Percentiles rank a stretch among this genome's conserved stretches.
Evolutionary conservation across 345 rosid genomes (phyloP).

Genomic region (Syzygium aromaticum): DNA sequence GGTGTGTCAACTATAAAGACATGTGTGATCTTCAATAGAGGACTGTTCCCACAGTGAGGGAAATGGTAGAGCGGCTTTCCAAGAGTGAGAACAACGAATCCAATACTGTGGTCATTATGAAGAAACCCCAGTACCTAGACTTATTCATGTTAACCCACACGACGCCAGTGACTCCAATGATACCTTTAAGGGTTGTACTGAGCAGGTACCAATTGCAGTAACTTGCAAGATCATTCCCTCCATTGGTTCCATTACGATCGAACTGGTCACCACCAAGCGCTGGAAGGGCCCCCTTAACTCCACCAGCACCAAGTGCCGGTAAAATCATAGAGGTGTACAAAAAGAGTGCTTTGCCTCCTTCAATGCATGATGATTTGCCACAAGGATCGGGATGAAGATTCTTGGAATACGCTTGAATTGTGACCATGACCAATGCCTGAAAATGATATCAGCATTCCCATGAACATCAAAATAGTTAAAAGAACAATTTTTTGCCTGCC

Average conservation of each 20-base stretch:
- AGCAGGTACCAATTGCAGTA: slow-evolving; percentile 6
- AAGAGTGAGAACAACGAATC: not conserved
- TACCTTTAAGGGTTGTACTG: not conserved
- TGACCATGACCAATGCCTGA: slow-evolving; percentile 5
- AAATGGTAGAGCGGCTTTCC: slow-evolving; percentile 6
- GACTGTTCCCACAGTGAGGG: not conserved
- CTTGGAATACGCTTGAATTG: slow-evolving; percentile 13
- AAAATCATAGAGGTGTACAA: not conserved
- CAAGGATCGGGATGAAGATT: slow-evolving; percentile 5
- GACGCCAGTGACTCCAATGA: not conserved
- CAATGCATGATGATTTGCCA: not conserved
- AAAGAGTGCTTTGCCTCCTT: not conserved
- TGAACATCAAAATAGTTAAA: not conserved
- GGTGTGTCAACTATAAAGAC: not conserved
- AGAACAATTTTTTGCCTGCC: not conserved
- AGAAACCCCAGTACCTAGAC: not conserved
- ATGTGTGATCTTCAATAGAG: not conserved
- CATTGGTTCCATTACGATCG: not conserved
- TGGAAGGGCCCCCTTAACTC: slow-evolving; percentile 9
- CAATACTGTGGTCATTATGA: not conserved
- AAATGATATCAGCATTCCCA: not conserved
- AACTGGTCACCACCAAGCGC: slow-evolving; percentile 12
- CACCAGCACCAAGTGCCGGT: slow-evolving; percentile 1
- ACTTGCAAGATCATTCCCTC: not conserved
- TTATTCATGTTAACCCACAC: slow-evolving; percentile 9